phyloP scores from a whole-genome alignment of 345 rosid genomes.

The Angophora floribunda region DNA sequence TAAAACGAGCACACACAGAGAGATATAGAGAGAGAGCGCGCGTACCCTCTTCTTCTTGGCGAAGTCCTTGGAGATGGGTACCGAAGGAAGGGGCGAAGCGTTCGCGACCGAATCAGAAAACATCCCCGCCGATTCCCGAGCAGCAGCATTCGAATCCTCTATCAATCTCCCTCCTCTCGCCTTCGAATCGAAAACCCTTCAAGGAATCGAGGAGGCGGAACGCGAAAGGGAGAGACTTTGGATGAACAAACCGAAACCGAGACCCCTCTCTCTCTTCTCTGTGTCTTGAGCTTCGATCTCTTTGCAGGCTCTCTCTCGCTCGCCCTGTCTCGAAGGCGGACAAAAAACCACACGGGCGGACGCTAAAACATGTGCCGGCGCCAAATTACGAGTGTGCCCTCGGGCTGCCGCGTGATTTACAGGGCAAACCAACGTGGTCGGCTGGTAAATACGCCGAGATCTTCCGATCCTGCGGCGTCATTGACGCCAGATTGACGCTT shows the following conservation, averaged over 20 bases:
- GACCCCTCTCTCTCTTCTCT: neutral
- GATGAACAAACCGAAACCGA: neutral
- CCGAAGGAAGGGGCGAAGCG: conserved; percentile 31
- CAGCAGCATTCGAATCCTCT: neutral
- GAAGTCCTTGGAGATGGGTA: conserved; percentile 45
- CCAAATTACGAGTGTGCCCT: neutral
- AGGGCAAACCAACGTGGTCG: neutral
- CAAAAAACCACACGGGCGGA: neutral
- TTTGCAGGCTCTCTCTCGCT: neutral
- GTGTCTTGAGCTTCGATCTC: neutral
- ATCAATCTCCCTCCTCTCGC: neutral
- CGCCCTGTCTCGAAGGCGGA: neutral
- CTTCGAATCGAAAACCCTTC: neutral
- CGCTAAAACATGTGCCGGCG: neutral
- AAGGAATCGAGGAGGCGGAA: neutral
- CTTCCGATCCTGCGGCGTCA: neutral
- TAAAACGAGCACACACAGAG: neutral
- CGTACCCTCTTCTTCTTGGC: conserved; percentile 75
- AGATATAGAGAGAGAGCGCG: neutral
- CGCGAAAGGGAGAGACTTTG: neutral
- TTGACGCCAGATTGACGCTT: neutral
- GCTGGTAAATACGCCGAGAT: neutral
- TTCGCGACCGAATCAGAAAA: conserved; percentile 44
- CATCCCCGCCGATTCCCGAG: neutral
- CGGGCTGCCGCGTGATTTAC: neutral